A percentile compares a stretch with the other conserved stretches of the same genome.
These are phyloP conservation scores for Diplodia mutila DNA, from an alignment of 2,329 filamentous ascomycete species.

Conservation along the genomic window DNA sequence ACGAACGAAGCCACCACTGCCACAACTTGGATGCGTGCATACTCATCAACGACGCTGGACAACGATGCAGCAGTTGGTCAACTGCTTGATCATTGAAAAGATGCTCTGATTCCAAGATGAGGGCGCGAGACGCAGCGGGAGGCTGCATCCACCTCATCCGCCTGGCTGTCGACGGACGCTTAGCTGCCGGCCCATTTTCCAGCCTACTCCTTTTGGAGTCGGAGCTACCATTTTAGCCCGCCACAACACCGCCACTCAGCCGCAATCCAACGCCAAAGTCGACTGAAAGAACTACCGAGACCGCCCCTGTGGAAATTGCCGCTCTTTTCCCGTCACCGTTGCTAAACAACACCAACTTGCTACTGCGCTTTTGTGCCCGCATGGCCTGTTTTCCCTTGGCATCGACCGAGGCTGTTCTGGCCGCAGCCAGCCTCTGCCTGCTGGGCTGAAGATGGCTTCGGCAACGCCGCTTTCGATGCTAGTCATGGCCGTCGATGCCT, in stretches of 20 bases:
- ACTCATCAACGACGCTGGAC: neutral
- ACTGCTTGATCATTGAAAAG: neutral
- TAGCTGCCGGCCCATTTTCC: neutral
- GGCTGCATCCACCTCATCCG: neutral
- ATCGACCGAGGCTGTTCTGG: neutral
- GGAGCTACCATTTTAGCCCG: neutral
- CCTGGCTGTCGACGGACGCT: neutral
- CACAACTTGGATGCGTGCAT: neutral
- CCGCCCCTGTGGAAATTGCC: neutral
- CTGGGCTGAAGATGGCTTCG: neutral
- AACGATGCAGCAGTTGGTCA: no score
- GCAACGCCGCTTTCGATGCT: neutral
- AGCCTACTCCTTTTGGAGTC: neutral
- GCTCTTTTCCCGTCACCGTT: neutral
- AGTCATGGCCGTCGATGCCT: neutral
- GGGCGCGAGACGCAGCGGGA: neutral
- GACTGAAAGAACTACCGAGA: neutral
- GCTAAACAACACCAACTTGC: neutral
- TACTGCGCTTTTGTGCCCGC: neutral
- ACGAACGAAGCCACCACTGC: neutral
- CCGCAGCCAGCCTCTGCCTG: neutral
- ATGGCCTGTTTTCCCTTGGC: neutral
- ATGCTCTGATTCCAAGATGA: neutral
- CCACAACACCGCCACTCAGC: conserved; percentile 22
- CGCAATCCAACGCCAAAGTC: neutral